Base-by-base conservation (phyloP, 2,329 filamentous ascomycete genomes). In the Pleochaeta shiraiana region DNA sequence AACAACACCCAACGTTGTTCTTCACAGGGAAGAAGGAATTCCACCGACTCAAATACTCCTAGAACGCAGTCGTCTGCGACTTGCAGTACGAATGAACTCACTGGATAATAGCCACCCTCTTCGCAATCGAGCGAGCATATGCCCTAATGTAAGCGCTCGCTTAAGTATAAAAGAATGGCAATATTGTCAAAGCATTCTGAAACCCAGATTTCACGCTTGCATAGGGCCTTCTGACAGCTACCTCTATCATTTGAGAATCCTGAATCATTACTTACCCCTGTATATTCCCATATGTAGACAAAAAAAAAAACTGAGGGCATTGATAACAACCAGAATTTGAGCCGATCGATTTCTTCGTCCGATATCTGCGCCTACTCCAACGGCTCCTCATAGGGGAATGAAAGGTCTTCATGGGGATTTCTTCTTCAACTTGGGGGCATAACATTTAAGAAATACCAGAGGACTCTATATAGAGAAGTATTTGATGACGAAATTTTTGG, bases 401-500 rank as follows among this genome's bases (percentile, higher is more conserved):
- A n/a, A 12, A 12, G 14, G 14, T 53, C 45, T 21, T 19, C 45
- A 2, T 53, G 7, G 45, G 45, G 45, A n/a, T 53, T 19, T 53
- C 14, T 24, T 11, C 45, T 53, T 11, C 45, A 53, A 53, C 19
- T 12, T 19, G 45, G 21, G 6, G 24, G 21, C 16, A 9, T 26
- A 30, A 57, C 2, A 16, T 57, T 30, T 57, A 3, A 57, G 50
- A 57, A 57, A n/a, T 28, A 57, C 3, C 50, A 57, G 28, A 26
- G 50, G 30, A 31, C 50, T 57, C 4, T 30, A 30, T 14, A 57
- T 4, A 2, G 12, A 16, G 26, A 57, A 31, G 50, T 57, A 4
- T 61, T 28, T n/a, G 57, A 61, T 61, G 57, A 28, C 19, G 57
- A 61, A 37, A 21, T 61, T 34, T 14, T 59, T 14, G 53, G 53